Evolutionary conservation across 441 rosid genomes (phyloP).

Genomic region (Cnidoscolus chayamansa): DNA sequence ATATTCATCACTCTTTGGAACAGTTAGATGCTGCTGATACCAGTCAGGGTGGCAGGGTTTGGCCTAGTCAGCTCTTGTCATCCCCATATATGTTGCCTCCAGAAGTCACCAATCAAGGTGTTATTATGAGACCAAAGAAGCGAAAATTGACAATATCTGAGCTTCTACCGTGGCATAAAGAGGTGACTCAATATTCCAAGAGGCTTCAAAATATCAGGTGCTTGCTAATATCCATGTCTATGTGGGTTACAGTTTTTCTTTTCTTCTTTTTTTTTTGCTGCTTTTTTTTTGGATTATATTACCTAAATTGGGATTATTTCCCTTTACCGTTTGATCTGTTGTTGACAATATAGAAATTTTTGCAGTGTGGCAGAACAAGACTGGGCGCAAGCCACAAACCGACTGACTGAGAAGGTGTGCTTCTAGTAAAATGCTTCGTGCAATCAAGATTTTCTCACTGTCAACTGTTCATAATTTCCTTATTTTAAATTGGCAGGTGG

Average conservation of each 20-base stretch:
- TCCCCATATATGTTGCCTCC: conserved; percentile 31
- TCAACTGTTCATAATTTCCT: conserved; percentile 21
- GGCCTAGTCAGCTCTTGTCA: conserved; percentile 29
- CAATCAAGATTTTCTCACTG: conserved; percentile 25
- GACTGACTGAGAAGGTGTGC: conserved; percentile 72
- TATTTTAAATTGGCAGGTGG: conserved; percentile 42
- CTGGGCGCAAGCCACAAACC: conserved; percentile 71
- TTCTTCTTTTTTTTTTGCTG: background rate
- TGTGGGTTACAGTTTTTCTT: background rate
- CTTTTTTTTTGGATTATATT: background rate
- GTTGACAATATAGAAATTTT: conserved; percentile 9
- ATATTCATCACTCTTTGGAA: conserved; percentile 22
- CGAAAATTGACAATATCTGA: conserved; percentile 46
- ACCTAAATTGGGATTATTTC: background rate
- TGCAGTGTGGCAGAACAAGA: conserved; percentile 65
- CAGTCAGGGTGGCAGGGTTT: conserved; percentile 27
- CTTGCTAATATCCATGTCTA: background rate
- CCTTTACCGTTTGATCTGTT: background rate
- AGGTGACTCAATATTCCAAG: conserved; percentile 41
- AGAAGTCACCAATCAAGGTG: conserved; percentile 24
- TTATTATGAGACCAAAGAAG: conserved; percentile 43
- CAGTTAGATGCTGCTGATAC: conserved; percentile 28
- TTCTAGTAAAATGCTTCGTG: conserved; percentile 1
- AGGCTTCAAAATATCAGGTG: conserved; percentile 56
- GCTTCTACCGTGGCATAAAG: conserved; percentile 62